phyloP scores from a whole-genome alignment of 345 rosid species.

The Bruguiera gymnorhiza region DNA sequence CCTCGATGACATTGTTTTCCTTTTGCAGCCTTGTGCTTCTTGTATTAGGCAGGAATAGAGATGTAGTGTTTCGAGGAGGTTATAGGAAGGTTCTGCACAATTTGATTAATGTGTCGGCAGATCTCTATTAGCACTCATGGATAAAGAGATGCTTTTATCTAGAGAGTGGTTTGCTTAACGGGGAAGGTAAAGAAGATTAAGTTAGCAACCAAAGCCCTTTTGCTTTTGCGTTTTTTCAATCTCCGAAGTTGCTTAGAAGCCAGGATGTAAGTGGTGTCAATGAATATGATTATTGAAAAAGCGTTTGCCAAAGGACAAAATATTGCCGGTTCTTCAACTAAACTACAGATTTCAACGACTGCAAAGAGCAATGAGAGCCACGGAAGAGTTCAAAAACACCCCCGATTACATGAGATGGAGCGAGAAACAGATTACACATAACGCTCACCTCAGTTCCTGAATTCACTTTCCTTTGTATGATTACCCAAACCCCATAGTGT shows the following conservation, averaged over 20 bases:
- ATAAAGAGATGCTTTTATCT: neutral
- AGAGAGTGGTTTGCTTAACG: constrained; percentile 22
- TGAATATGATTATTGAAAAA: constrained; percentile 22
- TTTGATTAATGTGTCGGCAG: neutral
- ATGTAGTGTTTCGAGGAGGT: neutral
- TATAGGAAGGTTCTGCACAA: neutral
- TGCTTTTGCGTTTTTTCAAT: constrained; percentile 7
- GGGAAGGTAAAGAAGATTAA: constrained; percentile 23
- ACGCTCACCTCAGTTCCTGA: too few relatives aligned
- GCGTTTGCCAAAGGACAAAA: constrained; percentile 11
- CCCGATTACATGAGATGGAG: too few relatives aligned
- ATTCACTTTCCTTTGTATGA: too few relatives aligned
- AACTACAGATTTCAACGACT: constrained; percentile 12
- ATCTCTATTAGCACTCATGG: neutral
- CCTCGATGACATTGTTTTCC: constrained; percentile 19
- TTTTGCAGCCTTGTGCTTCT: neutral
- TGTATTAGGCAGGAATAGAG: neutral
- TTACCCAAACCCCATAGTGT: too few relatives aligned
- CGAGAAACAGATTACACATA: too few relatives aligned
- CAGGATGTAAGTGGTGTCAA: constrained; percentile 10
- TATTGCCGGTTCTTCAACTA: constrained; percentile 8
- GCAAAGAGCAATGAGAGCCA: neutral
- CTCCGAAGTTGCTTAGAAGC: constrained; percentile 5
- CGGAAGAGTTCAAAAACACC: too few relatives aligned
- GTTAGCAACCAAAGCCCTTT: constrained; percentile 15